Percentiles rank a stretch among this genome's conserved stretches.
These are phyloP conservation scores for Talaromyces stipitatus DNA, from an alignment of 495 filamentous ascomycete genomes.

Conservation along the genomic window DNA sequence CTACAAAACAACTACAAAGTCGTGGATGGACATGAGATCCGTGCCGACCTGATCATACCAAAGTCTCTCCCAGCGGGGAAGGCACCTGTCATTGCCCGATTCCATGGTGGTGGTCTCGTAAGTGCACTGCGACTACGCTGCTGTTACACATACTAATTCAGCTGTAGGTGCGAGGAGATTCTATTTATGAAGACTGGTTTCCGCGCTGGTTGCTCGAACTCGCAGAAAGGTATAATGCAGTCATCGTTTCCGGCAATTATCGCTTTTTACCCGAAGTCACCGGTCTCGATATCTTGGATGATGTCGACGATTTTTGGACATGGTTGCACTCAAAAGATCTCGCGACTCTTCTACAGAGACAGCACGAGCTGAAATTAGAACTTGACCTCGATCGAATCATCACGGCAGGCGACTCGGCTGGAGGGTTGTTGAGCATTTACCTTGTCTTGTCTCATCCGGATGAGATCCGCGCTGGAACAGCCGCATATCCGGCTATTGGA, in stretches of 20 bases:
- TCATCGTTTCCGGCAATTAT: constrained; percentile 41
- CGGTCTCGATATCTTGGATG: constrained; percentile 38
- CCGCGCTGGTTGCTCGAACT: constrained; percentile 26
- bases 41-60: constrained; percentile 26
- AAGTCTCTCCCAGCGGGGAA: constrained; percentile 10
- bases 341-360: constrained; percentile 9
- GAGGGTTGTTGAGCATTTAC: constrained; percentile 24
- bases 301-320: constrained; percentile 43
- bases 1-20: constrained; percentile 26
- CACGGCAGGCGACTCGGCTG: constrained; percentile 24
- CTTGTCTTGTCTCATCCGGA: constrained; percentile 18
- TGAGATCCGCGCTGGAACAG: constrained; percentile 15
- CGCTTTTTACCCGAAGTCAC: constrained; percentile 43
- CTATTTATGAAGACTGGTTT: constrained; percentile 21
- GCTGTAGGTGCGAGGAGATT: constrained; percentile 20
- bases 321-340: constrained; percentile 30
- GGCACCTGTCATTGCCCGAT: constrained; percentile 22
- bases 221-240: constrained; percentile 22
- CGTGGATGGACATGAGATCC: constrained; percentile 22
- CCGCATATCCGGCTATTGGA: constrained; percentile 16
- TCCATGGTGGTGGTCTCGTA: constrained; percentile 31
- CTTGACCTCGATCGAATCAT: constrained; percentile 23
- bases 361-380: constrained; percentile 10
- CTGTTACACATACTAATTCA: not conserved
- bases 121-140: not conserved